Base-by-base conservation (phyloP, 2,329 filamentous ascomycete genomes). In the Fusarium xylarioides region DNA sequence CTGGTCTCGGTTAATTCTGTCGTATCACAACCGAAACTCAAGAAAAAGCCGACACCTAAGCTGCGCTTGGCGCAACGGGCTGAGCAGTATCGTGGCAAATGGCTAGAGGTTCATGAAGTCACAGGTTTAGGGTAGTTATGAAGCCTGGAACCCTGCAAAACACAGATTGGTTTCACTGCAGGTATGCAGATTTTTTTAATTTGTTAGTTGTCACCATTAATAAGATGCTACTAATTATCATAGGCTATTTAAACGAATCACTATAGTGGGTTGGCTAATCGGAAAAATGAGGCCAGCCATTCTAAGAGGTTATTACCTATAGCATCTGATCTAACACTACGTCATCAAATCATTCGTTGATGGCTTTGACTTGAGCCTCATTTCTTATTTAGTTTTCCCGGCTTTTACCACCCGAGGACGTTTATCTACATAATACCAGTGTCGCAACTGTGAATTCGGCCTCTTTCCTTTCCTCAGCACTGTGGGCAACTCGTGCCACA, bases 221-320 rank as follows among this genome's bases (percentile, higher is more conserved):
- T 19, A 26, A 44, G 16, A 44, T 44, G 7, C 6, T 26, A 18
- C 42, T 15, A 44, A 44, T 19, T 4, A 3, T 26, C 4, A 3
- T 19, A 26, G 4, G 23, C 16, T 14, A 44, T 4, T 44, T 44
- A 2, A 26, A 14, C 43, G 23, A 44, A 19, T 44, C 11, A 44
- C 38, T 7, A 9, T 11, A 18, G 4, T 44, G 23, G 23, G 0
- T 11, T 40, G 37, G 38, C 38, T 40, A 5, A n/a, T 14, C 19
- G 12, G 4, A 10, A 44, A 19, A 44, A 19, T 44, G 43, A 44
- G 43, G 43, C 23, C 18, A 26, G 23, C 43, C 18, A 44, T 44
- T 26, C 11, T 6, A 19, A 4, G 18, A 26, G 0, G 11, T 14
- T 4, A 26, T 26, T 26, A 26, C 26, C 1, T 4, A 1, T 23